phyloP scores from a whole-genome alignment of 805 yeast genomes.

The Teunomyces funiuensis region DNA sequence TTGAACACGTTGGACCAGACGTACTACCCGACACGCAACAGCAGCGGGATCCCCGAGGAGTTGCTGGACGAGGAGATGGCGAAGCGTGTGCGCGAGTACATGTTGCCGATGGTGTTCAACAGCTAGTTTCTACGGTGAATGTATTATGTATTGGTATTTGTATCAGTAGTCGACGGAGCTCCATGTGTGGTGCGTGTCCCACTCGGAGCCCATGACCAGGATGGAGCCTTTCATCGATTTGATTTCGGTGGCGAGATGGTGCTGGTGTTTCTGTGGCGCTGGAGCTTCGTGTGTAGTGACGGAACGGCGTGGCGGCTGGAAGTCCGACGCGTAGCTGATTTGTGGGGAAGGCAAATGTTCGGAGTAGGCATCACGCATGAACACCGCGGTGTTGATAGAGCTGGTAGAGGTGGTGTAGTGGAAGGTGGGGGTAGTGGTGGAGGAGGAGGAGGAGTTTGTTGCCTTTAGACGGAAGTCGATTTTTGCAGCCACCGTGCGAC shows the following conservation, averaged over 20 bases:
- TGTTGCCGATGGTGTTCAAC: slow-evolving; percentile 34
- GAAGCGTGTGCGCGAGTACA: slow-evolving; percentile 31
- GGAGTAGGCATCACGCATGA: slow-evolving; percentile 31
- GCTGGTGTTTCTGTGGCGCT: no score
- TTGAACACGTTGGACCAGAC: slow-evolving; percentile 34
- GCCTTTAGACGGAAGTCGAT: slow-evolving; percentile 36
- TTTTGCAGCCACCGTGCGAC: slow-evolving; percentile 44
- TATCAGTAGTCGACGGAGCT: no score
- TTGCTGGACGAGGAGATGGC: slow-evolving; percentile 30
- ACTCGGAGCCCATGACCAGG: slow-evolving; percentile 9
- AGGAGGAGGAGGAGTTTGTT: slow-evolving; percentile 9
- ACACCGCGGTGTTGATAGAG: slow-evolving; percentile 28
- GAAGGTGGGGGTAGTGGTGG: neutral
- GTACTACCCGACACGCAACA: slow-evolving; percentile 23
- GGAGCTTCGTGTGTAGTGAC: no score
- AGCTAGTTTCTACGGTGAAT: slow-evolving; percentile 9
- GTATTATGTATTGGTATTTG: no score
- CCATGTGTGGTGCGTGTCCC: no score
- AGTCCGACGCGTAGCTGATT: slow-evolving; percentile 30
- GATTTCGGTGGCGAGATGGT: slow-evolving; percentile 14
- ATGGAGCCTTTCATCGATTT: slow-evolving; percentile 24
- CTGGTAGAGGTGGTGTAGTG: slow-evolving; percentile 7
- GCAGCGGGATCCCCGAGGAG: slow-evolving; percentile 15
- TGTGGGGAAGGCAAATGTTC: slow-evolving; percentile 42
- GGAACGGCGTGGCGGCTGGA: no score